Evolutionary conservation across 2,329 filamentous ascomycete genomes (phyloP).

Genomic region (Lithohypha guttulata): DNA sequence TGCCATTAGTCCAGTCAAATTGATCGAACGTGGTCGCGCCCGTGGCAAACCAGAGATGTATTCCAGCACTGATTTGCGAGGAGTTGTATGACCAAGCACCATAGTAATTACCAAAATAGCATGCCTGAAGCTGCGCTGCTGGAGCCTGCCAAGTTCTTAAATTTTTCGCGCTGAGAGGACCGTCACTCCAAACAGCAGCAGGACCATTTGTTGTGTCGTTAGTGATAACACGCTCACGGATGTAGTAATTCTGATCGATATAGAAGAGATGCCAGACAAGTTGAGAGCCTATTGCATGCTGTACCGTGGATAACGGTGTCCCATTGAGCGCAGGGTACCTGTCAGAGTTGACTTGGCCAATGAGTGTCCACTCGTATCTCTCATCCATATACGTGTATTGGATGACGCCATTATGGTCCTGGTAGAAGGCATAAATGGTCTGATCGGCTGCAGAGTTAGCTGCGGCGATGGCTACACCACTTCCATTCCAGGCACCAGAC

Average conservation of each 20-base stretch:
- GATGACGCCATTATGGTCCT: conserved; percentile 34
- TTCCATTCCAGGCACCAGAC: conserved; percentile 37
- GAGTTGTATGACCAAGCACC: conserved; percentile 17
- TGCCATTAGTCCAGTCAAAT: conserved; percentile 8
- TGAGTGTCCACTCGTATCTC: conserved; percentile 30
- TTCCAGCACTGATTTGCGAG: not conserved
- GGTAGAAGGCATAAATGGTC: conserved; percentile 35
- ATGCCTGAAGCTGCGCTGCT: conserved; percentile 29
- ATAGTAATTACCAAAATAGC: conserved; percentile 26
- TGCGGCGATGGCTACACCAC: conserved; percentile 35
- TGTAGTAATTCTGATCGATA: conserved; percentile 29
- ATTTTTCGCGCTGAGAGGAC: conserved; percentile 26
- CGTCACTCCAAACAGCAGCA: conserved; percentile 31
- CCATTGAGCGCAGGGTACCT: conserved; percentile 34
- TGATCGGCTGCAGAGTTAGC: conserved; percentile 31
- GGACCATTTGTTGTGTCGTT: conserved; percentile 21
- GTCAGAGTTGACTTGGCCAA: conserved; percentile 30
- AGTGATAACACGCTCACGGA: conserved; percentile 31
- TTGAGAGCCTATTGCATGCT: conserved; percentile 29
- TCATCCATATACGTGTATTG: conserved; percentile 26
- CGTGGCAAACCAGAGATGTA: conserved; percentile 25
- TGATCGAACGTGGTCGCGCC: conserved; percentile 6
- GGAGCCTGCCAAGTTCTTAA: conserved; percentile 25
- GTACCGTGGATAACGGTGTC: conserved; percentile 34
- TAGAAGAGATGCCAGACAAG: conserved; percentile 33